These are phyloP conservation scores for Myxozyma melibiosi DNA, from an alignment of 805 yeast species.

Conservation along the genomic window DNA sequence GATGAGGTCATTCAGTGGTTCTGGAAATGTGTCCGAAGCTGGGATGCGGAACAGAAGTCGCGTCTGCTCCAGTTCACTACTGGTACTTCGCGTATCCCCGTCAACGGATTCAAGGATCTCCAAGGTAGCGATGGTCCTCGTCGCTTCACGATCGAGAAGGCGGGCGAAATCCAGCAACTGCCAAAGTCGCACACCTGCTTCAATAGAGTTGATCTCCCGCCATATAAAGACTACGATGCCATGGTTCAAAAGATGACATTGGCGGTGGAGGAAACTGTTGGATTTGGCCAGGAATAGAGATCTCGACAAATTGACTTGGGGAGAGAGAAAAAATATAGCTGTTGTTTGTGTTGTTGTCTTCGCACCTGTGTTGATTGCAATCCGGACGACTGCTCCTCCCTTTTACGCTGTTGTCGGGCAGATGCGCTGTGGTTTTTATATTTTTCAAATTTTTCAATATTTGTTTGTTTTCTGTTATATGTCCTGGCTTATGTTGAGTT, in stretches of 20 bases:
- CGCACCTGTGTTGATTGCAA: too few species aligned
- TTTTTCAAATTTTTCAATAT: too few species aligned
- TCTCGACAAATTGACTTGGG: background rate
- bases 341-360: too few species aligned
- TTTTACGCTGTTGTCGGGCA: too few species aligned
- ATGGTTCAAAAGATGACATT: conserved; percentile 86
- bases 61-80: conserved; percentile 95
- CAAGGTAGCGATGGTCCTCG: conserved; percentile 99
- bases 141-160: conserved; percentile 96
- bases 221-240: conserved; percentile 79
- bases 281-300: conserved; percentile 91
- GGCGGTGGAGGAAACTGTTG: conserved; percentile 99
- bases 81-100: conserved; percentile 98
- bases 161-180: conserved; percentile 87
- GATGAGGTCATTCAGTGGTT: conserved; percentile 99
- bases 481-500: too few species aligned
- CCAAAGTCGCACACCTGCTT: conserved; percentile 99
- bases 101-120: conserved; percentile 96
- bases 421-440: too few species aligned
- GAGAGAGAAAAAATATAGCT: too few species aligned
- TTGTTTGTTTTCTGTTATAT: too few species aligned
- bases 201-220: conserved; percentile 97
- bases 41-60: conserved; percentile 97
- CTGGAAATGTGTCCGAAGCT: conserved; percentile 89
- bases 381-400: too few species aligned